Evolutionary conservation across 2,329 filamentous ascomycete species (phyloP), one percentile per base, ranked within the genome.

Genomic region (Trichoderma semiorbis): DNA sequence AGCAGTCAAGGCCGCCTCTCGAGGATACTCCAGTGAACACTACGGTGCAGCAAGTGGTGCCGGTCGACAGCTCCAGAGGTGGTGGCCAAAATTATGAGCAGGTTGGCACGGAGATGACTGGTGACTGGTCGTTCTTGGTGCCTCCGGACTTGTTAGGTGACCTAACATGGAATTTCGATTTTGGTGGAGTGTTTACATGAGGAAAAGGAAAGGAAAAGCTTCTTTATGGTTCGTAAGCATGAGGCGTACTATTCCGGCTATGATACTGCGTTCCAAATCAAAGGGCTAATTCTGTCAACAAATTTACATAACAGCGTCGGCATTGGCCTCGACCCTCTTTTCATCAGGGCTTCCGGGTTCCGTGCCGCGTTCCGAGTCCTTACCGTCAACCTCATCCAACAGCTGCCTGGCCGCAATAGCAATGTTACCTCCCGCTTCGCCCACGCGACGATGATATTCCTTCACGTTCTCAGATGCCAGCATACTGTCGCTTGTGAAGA

Each of bases 131-230:
- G 14, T 72, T 73, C 66, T 50, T 91, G 76, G 47, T 91, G 82
- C 89, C 89, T 91, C 77, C 91, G 87, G 76, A 75, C 24, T 34
- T 76, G 18, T 69, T 76, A 3, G 72, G 70, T n/a, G 72, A 73
- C 21, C 39, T 75, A 14, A 69, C 70, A 7, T 75, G 75, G 73
- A 73, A 72, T 24, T 74, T 76, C 16, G 68, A 70, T 47, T 64
- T 70, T 30, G 68, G 58, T 43, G 36, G 39, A 32, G 58, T 43
- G n/a, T 70, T 60, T 32, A 57, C 68, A 18, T 70, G 60, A 64
- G 43, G 30, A 60, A 21, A 32, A 60, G 57, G 32, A n/a, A 12
- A 34, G 12, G 57, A 21, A n/a, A 12, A 34, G 12, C 30, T 30
- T 26, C 28, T 68, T 50, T 55, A 60, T 61, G 34, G 36, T 12